Percentiles rank a stretch among this genome's conserved stretches.
Conservation (phyloP, 2,329 filamentous ascomycete genomes). For the Rachicladosporium sp. region DNA sequence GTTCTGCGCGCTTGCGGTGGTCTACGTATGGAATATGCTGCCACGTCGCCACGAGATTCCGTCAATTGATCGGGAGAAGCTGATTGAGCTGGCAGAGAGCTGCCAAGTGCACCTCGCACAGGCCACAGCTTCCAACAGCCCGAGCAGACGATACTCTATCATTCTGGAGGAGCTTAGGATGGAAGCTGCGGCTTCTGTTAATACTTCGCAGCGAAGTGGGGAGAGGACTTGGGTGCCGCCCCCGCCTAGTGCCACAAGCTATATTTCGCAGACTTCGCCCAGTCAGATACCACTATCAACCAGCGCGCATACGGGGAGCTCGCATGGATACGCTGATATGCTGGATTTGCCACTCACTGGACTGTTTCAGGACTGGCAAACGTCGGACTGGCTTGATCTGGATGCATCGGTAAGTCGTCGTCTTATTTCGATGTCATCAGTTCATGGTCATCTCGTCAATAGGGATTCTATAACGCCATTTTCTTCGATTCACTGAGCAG, state of each 20-base stretch:
- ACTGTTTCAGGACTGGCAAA: slow-evolving; percentile 22
- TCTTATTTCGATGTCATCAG: not conserved
- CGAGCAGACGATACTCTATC: slow-evolving; percentile 36
- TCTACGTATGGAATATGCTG: slow-evolving; percentile 39
- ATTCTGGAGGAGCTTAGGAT: slow-evolving; percentile 35
- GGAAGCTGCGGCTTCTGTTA: slow-evolving; percentile 20
- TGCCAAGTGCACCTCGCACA: slow-evolving; percentile 35
- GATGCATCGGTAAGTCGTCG: slow-evolving; percentile 19
- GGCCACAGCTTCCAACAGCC: slow-evolving; percentile 35
- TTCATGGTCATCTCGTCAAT: too few species aligned
- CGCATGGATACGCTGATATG: too few species aligned
- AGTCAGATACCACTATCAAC: not conserved
- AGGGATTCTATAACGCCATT: too few species aligned
- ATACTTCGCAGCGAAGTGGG: not conserved
- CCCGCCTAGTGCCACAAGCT: not conserved
- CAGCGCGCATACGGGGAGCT: slow-evolving; percentile 6
- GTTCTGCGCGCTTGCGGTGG: slow-evolving; percentile 36
- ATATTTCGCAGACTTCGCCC: not conserved
- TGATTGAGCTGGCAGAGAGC: slow-evolving; percentile 33
- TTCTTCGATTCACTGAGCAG: too few species aligned
- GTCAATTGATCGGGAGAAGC: slow-evolving; percentile 8
- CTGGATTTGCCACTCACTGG: slow-evolving; percentile 4
- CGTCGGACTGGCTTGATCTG: slow-evolving; percentile 24
- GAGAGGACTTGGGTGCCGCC: not conserved
- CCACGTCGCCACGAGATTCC: slow-evolving; percentile 7